Percentiles rank a stretch among this genome's conserved stretches.
These are phyloP conservation scores for Fusarium subtropicale DNA, from an alignment of 2,329 filamentous ascomycete species.

Conservation along the genomic window DNA sequence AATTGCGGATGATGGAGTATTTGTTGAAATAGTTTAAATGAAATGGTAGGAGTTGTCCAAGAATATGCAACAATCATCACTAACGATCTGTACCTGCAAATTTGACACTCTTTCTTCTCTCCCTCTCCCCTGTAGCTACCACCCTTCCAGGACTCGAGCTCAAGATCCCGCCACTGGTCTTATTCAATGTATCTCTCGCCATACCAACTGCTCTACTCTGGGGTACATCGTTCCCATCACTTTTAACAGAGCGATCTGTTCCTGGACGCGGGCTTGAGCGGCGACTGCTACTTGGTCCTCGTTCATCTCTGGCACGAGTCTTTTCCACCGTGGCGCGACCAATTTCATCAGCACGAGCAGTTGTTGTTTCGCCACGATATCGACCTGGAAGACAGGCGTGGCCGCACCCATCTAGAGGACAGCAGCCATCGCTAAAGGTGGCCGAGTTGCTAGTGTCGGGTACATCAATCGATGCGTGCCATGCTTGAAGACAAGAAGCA, in stretches of 20 bases:
- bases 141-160: constrained; percentile 63
- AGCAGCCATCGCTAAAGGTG: constrained; percentile 66
- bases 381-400: constrained; percentile 71
- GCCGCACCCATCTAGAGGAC: constrained; percentile 73
- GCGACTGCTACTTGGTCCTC: constrained; percentile 43
- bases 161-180: constrained; percentile 53
- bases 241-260: constrained; percentile 49
- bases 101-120: constrained; percentile 74
- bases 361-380: constrained; percentile 63
- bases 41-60: neutral
- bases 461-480: constrained; percentile 60
- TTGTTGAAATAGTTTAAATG: neutral
- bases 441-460: constrained; percentile 36
- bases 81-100: constrained; percentile 60
- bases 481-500: constrained; percentile 67
- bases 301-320: constrained; percentile 45
- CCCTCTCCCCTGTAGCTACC: constrained; percentile 57
- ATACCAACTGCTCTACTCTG: constrained; percentile 71
- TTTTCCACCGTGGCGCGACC: constrained; percentile 60
- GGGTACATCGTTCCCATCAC: constrained; percentile 65
- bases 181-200: constrained; percentile 65
- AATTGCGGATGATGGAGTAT: neutral
- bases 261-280: constrained; percentile 48
- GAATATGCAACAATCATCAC: neutral
- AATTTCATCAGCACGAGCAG: constrained; percentile 63